These are phyloP conservation scores for Apiotrichum brassicae DNA, from an alignment of 1,284 basidiomycete genomes.

Conservation along the genomic window DNA sequence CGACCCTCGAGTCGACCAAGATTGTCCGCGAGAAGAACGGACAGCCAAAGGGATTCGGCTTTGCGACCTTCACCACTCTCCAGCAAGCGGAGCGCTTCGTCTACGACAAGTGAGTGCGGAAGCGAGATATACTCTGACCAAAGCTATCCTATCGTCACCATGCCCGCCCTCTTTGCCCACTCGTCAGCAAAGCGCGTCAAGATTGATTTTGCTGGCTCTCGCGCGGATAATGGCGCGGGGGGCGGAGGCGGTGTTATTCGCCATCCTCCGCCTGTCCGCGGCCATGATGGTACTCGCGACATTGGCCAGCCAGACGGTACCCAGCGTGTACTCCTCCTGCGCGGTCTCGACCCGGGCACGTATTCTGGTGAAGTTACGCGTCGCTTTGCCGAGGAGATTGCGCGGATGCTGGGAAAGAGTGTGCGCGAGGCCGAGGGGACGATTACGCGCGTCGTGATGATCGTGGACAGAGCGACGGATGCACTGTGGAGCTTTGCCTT, in stretches of 20 bases:
- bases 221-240: neutral
- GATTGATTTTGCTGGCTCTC: conserved; percentile 69
- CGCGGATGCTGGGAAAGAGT: conserved; percentile 52
- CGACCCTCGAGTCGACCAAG: conserved; percentile 51
- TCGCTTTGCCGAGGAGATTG: conserved; percentile 62
- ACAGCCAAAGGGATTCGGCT: conserved; percentile 85
- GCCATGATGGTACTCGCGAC: conserved; percentile 86
- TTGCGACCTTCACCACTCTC: conserved; percentile 76
- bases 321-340: conserved; percentile 64
- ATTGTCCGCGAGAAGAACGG: conserved; percentile 90
- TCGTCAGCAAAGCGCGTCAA: conserved; percentile 62
- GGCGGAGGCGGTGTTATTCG: neutral
- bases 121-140: conserved; percentile 7
- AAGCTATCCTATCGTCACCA: conserved; percentile 68
- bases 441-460: conserved; percentile 74
- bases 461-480: conserved; percentile 75
- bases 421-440: conserved; percentile 69
- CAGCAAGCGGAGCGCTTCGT: conserved; percentile 82
- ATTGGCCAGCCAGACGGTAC: conserved; percentile 54
- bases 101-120: conserved; percentile 55
- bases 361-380: conserved; percentile 52
- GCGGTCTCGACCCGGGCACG: conserved; percentile 79
- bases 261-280: conserved; percentile 26
- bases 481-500: conserved; percentile 87
- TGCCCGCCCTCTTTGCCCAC: conserved; percentile 56